Conservation (phyloP, 768 basidiomycete species). For the Mycena venus region DNA sequence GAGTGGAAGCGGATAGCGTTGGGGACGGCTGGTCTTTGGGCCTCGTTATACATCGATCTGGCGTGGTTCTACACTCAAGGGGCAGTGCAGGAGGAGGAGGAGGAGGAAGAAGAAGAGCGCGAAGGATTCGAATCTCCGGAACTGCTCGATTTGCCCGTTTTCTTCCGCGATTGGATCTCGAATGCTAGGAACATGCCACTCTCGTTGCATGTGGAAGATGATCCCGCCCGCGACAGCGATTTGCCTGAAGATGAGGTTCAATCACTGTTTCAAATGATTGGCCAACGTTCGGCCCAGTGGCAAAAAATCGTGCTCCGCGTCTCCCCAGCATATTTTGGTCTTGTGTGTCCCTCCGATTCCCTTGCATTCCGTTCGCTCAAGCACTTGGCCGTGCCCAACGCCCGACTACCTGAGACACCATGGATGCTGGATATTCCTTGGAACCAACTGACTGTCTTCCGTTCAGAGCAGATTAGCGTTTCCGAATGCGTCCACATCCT, state of each 20-base stretch:
- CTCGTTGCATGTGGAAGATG: background rate
- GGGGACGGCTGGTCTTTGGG: conserved; percentile 20
- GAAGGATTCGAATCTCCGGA: background rate
- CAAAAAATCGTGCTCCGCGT: background rate
- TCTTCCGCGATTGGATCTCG: conserved; percentile 10
- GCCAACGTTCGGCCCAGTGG: conserved; percentile 16
- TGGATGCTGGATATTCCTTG: conserved; percentile 5
- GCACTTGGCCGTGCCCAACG: background rate
- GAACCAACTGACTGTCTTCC: background rate
- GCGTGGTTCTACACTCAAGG: background rate
- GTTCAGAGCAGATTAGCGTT: conserved; percentile 7
- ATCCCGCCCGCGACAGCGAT: background rate
- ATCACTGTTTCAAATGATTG: background rate
- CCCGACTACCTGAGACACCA: background rate
- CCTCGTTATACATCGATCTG: conserved; percentile 17
- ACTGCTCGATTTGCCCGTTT: background rate
- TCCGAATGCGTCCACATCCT: conserved; percentile 5
- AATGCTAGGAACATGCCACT: conserved; percentile 1
- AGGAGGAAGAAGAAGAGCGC: background rate
- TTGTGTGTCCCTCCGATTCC: background rate
- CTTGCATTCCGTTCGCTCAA: background rate
- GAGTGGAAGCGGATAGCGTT: conserved; percentile 21
- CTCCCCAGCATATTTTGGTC: background rate
- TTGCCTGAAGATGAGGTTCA: background rate
- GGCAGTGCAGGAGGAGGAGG: background rate